Evolutionary conservation across 805 yeast species (phyloP), one percentile per base, ranked within the genome.

Genomic region (Sugiyamaella chiloensis): DNA sequence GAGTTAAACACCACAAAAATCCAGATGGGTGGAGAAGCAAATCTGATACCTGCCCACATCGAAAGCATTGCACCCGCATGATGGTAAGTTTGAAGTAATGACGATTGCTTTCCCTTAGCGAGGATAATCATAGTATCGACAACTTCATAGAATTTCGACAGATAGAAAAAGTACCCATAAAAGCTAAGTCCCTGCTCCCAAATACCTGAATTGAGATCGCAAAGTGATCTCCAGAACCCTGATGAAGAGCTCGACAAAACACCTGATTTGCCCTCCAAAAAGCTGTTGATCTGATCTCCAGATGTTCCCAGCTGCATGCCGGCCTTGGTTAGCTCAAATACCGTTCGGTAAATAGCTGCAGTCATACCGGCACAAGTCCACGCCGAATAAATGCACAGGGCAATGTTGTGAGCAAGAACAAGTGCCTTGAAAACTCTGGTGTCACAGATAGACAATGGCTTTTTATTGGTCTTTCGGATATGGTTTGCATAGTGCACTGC

Each of bases 51-150:
- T 5, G 85, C 77, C 88, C 88, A 83, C 89, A 83, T 83, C 51
- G 86, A 81, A 65, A 83, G 68, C 80, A 83, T 83, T 42, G 89
- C 89, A 21, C 89, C 89, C 4, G 88, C 77, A 63, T 83, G 89
- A 62, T 83, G 89, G 66, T 83, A 83, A 48, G 85, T 78, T 64
- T 83, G 89, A 59, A 83, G 70, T 48, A 83, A 67, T 4, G 83
- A 77, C 11, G 85, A 77, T 12, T 80, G 83, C 61, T 74, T 73
- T 36, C 89, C 89, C 64, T 83, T 83, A 50, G 81, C 68, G 46
- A 83, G 68, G 48, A 83, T 83, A 55, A 83, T 79, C 29, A 76
- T 63, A 3, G 89, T 83, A 64, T 83, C 89, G 14, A 83, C 56
- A 36, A 83, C 82, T 64, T 83, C 89, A 60, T 83, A 83, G 58